These are phyloP conservation scores for Hemisphaericaspora xylofermentans DNA, from an alignment of 1,139 yeast species.

Conservation along the genomic window DNA sequence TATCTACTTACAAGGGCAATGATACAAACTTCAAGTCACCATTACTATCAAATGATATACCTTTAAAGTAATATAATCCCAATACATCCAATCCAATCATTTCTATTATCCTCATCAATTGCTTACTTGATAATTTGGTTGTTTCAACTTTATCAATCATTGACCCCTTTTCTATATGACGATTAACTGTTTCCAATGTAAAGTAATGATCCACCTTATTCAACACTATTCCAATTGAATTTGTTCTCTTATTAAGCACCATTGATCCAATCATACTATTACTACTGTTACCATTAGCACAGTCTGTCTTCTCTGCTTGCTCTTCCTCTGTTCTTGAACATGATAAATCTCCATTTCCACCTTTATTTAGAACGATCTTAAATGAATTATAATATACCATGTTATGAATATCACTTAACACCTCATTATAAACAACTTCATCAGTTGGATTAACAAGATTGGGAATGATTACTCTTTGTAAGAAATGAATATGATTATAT, in stretches of 20 bases:
- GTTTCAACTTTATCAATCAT: neutral
- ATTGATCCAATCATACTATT: neutral
- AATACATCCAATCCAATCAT: conserved; percentile 4
- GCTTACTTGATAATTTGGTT: neutral
- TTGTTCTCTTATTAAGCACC: conserved; percentile 3
- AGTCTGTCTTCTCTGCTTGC: too few species aligned
- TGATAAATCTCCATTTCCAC: too few species aligned
- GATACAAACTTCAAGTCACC: neutral
- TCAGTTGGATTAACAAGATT: neutral
- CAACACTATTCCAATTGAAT: conserved; percentile 1
- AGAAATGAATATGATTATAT: neutral
- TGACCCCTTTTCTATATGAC: neutral
- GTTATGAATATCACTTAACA: neutral
- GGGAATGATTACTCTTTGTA: neutral
- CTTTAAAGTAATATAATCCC: conserved; percentile 3
- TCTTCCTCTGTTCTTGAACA: too few species aligned
- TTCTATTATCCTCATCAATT: conserved; percentile 1
- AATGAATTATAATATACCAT: neutral
- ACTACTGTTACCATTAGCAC: neutral
- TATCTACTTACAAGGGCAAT: too few species aligned
- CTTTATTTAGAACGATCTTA: too few species aligned
- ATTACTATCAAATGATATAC: neutral
- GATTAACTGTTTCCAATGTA: neutral
- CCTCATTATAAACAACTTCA: neutral
- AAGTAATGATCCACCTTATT: neutral